phyloP scores from a whole-genome alignment of 1,139 yeast genomes.

The Candida sojae region DNA sequence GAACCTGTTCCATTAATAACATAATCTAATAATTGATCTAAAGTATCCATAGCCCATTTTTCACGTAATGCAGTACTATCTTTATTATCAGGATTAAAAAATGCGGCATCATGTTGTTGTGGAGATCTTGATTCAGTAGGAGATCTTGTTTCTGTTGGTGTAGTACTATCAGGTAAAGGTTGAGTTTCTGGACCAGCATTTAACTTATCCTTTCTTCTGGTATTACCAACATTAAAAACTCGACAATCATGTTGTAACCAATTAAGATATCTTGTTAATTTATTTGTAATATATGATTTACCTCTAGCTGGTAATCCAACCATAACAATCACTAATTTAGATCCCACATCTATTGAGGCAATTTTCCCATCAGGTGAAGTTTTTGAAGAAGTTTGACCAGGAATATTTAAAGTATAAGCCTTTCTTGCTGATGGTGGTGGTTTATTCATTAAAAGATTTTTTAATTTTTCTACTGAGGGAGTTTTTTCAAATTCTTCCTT shows the following conservation, averaged over 20 bases:
- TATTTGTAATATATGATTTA: conserved; percentile 88
- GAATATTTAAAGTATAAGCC: conserved; percentile 86
- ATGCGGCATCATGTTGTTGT: conserved; percentile 67
- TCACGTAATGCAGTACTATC: conserved; percentile 72
- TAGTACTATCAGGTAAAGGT: conserved; percentile 67
- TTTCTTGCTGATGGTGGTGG: conserved; percentile 44
- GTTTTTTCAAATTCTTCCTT: conserved; percentile 41
- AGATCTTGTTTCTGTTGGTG: conserved; percentile 25
- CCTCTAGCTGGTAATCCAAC: conserved; percentile 95
- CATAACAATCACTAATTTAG: conserved; percentile 89
- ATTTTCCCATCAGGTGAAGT: conserved; percentile 83
- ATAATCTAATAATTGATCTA: conserved; percentile 81
- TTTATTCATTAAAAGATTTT: conserved; percentile 37
- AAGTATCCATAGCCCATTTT: conserved; percentile 94
- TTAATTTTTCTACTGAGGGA: conserved; percentile 44
- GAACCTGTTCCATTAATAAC: conserved; percentile 80
- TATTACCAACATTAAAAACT: conserved; percentile 92
- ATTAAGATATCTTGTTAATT: conserved; percentile 81
- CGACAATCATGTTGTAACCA: conserved; percentile 91
- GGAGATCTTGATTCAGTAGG: conserved; percentile 18
- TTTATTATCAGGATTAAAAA: conserved; percentile 80
- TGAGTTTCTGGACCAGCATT: conserved; percentile 69
- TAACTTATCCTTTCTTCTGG: conserved; percentile 74
- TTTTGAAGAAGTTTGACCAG: conserved; percentile 86
- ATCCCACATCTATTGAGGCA: conserved; percentile 70